These are phyloP conservation scores for Colletotrichum lentis DNA, from an alignment of 2,329 filamentous ascomycete species.

Conservation along the genomic window DNA sequence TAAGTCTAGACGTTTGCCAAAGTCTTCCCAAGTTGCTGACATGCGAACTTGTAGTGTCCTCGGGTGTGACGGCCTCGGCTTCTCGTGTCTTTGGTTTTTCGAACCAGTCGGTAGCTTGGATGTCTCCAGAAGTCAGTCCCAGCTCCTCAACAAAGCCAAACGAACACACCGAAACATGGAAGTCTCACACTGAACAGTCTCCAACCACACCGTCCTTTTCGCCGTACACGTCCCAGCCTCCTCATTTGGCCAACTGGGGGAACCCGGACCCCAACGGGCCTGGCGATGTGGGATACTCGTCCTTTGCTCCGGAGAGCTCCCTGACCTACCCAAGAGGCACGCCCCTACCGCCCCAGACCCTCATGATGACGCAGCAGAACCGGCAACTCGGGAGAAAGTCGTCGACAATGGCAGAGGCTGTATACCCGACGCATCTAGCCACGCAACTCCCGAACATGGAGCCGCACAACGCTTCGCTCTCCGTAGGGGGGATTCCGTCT, in stretches of 20 bases:
- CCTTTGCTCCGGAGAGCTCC: constrained; percentile 54
- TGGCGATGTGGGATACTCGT: constrained; percentile 57
- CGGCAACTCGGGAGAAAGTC: constrained; percentile 55
- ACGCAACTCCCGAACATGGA: constrained; percentile 50
- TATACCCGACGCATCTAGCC: constrained; percentile 54
- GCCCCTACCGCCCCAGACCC: constrained; percentile 49
- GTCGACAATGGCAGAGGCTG: constrained; percentile 52
- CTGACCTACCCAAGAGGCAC: constrained; percentile 43
- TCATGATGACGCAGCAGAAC: constrained; percentile 50
- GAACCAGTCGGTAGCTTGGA: constrained; percentile 54
- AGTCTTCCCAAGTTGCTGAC: constrained; percentile 41
- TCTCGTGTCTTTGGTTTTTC: constrained; percentile 50
- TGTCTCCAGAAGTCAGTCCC: constrained; percentile 53
- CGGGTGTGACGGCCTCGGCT: constrained; percentile 44
- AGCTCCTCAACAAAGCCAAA: constrained; percentile 52
- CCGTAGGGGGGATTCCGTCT: constrained; percentile 50
- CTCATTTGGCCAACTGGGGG: constrained; percentile 54
- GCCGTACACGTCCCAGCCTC: constrained; percentile 55
- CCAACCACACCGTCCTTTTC: constrained; percentile 61
- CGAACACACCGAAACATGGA: constrained; percentile 58
- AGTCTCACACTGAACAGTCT: constrained; percentile 59
- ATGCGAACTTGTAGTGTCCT: constrained; percentile 44
- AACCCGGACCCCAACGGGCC: constrained; percentile 51
- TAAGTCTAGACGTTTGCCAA: constrained; percentile 46
- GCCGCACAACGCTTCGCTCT: constrained; percentile 48